Percentiles rank a stretch among this genome's conserved stretches.
These are phyloP conservation scores for Alternaria burnsii DNA, from an alignment of 2,329 filamentous ascomycete species.

Conservation along the genomic window DNA sequence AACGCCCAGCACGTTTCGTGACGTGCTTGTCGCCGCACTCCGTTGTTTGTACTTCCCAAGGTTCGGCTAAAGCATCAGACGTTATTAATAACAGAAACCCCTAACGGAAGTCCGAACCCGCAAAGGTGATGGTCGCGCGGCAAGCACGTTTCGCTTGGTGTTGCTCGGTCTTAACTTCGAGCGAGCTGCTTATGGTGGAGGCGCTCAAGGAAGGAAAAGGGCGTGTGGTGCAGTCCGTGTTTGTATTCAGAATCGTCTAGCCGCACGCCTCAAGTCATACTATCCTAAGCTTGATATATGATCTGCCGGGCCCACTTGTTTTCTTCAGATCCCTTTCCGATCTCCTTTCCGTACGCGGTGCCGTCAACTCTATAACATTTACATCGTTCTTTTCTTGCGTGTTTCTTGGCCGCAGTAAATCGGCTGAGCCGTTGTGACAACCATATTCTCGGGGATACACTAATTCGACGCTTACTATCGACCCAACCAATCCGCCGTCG, in stretches of 20 bases:
- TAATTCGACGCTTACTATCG: background rate
- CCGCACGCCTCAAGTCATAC: background rate
- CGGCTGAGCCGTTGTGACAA: background rate
- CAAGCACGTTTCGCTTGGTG: conserved; percentile 1
- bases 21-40: conserved; percentile 12
- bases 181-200: background rate
- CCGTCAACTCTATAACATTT: background rate
- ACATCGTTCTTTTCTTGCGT: background rate
- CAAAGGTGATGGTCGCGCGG: background rate
- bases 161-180: background rate
- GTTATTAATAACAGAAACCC: conserved; percentile 2
- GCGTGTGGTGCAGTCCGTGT: background rate
- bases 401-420: background rate
- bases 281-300: background rate
- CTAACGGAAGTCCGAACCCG: background rate
- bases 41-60: conserved; percentile 10
- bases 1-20: conserved; percentile 15
- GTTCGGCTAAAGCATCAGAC: conserved; percentile 7
- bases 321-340: background rate
- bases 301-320: background rate
- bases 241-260: background rate
- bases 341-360: background rate
- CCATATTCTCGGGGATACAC: background rate
- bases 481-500: background rate
- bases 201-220: background rate